A percentile compares a stretch with the other conserved stretches of the same genome.
phyloP scores from a whole-genome alignment of 805 yeast species.

The Schizosaccharomyces octosporus region DNA sequence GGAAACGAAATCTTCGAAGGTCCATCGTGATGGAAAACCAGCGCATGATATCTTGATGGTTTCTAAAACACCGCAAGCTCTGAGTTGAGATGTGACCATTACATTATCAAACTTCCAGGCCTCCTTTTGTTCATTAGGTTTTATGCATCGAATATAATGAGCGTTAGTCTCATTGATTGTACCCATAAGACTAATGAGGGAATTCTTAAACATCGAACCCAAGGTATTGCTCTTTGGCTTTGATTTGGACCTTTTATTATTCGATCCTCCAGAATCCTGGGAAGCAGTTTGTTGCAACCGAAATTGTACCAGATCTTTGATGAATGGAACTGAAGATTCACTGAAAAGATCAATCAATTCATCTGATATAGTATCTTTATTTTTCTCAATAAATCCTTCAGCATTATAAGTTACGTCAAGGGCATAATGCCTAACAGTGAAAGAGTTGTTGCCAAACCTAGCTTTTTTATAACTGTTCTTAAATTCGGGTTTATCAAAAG shows the following conservation, averaged over 20 bases:
- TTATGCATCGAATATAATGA: slow-evolving; percentile 89
- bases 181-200: slow-evolving; percentile 74
- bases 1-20: slow-evolving; percentile 75
- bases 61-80: slow-evolving; percentile 97
- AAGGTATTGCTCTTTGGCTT: slow-evolving; percentile 56
- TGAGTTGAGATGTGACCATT: slow-evolving; percentile 80
- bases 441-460: slow-evolving; percentile 75
- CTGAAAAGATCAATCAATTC: slow-evolving; percentile 73
- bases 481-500: slow-evolving; percentile 46
- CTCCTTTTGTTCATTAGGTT: slow-evolving; percentile 78
- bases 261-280: slow-evolving; percentile 4
- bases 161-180: slow-evolving; percentile 88
- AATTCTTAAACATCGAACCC: slow-evolving; percentile 80
- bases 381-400: slow-evolving; percentile 89
- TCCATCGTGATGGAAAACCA: slow-evolving; percentile 92
- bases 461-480: slow-evolving; percentile 69
- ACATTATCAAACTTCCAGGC: slow-evolving; percentile 92
- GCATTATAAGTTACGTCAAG: slow-evolving; percentile 76
- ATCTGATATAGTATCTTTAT: slow-evolving; percentile 91
- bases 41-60: slow-evolving; percentile 92
- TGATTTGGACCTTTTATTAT: slow-evolving; percentile 13
- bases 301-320: slow-evolving; percentile 37
- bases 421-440: slow-evolving; percentile 81
- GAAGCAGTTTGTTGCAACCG: slow-evolving; percentile 21
- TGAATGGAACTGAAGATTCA: slow-evolving; percentile 38